A percentile compares a stretch with the other conserved stretches of the same genome.
These are phyloP conservation scores for Sugiyamaella smithiae DNA, from an alignment of 805 yeast genomes.

Conservation along the genomic window DNA sequence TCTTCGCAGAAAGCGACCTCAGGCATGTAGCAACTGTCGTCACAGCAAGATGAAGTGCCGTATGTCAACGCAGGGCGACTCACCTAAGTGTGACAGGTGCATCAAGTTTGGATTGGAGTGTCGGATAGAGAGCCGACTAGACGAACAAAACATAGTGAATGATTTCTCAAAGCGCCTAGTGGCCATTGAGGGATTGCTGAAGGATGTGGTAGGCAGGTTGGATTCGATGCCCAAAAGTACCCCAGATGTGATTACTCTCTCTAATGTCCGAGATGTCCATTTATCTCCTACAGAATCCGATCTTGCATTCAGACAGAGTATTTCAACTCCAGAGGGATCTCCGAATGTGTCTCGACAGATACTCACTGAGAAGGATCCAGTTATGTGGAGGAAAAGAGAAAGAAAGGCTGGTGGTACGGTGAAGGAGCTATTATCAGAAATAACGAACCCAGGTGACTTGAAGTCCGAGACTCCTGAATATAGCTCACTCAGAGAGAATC, in stretches of 20 bases:
- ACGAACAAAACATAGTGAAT: constrained; percentile 16
- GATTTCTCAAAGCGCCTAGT: constrained; percentile 13
- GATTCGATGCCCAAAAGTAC: constrained; percentile 4
- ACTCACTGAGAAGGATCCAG: not conserved
- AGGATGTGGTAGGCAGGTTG: constrained; percentile 10
- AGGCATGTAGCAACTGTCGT: constrained; percentile 24
- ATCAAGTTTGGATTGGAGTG: constrained; percentile 18
- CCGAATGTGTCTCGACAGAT: not conserved
- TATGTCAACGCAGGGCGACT: constrained; percentile 16
- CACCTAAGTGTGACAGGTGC: constrained; percentile 24
- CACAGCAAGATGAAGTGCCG: constrained; percentile 22
- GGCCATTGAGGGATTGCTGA: constrained; percentile 17
- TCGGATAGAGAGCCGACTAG: constrained; percentile 14
- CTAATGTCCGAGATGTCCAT: not conserved
- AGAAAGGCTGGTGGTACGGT: constrained; percentile 7
- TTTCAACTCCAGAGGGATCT: not conserved
- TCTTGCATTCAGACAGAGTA: not conserved
- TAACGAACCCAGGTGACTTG: not conserved
- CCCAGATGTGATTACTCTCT: not conserved
- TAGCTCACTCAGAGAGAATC: not conserved
- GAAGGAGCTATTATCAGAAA: constrained; percentile 3
- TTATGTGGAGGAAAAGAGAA: constrained; percentile 4
- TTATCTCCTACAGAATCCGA: not conserved
- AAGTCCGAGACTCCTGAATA: not conserved
- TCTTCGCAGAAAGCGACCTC: constrained; percentile 18